Evolutionary conservation across 805 yeast species (phyloP), one percentile per base, ranked within the genome.

Genomic region (Kluyveromyces wickerhamii): DNA sequence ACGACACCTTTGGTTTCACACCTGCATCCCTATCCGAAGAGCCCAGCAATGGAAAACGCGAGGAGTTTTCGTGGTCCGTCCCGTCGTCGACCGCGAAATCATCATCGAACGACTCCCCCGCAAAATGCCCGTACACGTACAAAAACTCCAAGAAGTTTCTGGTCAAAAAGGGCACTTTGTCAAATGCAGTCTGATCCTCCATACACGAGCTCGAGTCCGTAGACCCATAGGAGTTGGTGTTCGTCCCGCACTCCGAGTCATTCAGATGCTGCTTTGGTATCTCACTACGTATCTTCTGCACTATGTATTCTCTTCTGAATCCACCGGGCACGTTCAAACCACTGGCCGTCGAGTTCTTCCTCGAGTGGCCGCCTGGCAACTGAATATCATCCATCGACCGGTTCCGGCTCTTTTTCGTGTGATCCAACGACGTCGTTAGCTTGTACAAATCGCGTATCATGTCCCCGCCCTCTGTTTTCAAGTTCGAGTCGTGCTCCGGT

Each of bases 111-210:
- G 77, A 74, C 57, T 82, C 92, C 52, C 94, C 94, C 2, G 92
- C 92, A 59, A 83, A 83, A 62, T 83, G 89, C 5, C 94, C 94
- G 56, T 83, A 83, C 6, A 83, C 67, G 42, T 82, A 77, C 29
- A 83, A 62, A 49, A 83, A 83, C 54, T 83, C 92, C 45, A 82
- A 65, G 43, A 83, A 83, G 54, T 82, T 83, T 39, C 74, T 69
- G 1, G 94, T 77, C 25, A 81, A 54, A 37, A 77, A 67, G 7
- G 76, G 71, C 3, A 65, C 60, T 29, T 58, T 46, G 5, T 57
- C 57, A 26, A 54, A 34, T 11, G 9, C 26, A 4, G 7, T 8
- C 18, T 15, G 7, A 13, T 52, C 54, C 26, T 51, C 55, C 16
- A 49, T 49, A 13, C 19, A 27, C 3, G 26, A 27, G 10, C 39